Evolutionary conservation across 2,329 filamentous ascomycete species (phyloP), one percentile per base, ranked within the genome.

Genomic region (Colletotrichum higginsianum): DNA sequence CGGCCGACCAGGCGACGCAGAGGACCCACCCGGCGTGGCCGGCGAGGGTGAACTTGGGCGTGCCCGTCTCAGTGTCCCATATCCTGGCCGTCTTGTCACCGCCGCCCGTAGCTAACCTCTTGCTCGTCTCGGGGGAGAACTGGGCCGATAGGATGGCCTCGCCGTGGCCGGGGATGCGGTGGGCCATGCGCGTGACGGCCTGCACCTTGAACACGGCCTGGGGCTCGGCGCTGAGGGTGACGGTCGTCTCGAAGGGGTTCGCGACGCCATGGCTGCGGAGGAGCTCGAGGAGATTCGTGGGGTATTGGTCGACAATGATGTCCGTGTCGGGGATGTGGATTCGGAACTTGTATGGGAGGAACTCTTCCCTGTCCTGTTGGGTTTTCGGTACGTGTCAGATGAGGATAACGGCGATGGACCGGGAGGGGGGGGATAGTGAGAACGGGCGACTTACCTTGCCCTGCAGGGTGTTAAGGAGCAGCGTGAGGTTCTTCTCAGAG

Each of bases 161-260:
- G 49, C 95, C 95, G 82, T 99, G 96, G 15, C 96, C 96, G 4
- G 93, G 91, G 75, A 98, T 97, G 65, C 91, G 91, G 72, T 95
- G 93, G 8, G 95, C 93, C 84, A 96, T 96, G 81, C 96, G 89
- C 60, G 95, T 96, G 52, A 98, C 95, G 13, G 94, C 93, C 77
- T 96, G 95, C 30, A 98, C 96, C 77, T 93, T 92, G 86, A 98
- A 98, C 0, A 98, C 93, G 26, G 96, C 94, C 81, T 99, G 96
- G 0, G 96, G 96, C 77, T 91, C 89, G 53, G 90, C 89, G 47
- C 86, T 87, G 35, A 92, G 85, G 2, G 87, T 86, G 58, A 87
- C 80, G 0, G 84, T 86, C 6, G 82, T 87, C 78, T 90, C 89
- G 74, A 88, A 90, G 0, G 88, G 87, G 74, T 89, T 89, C 50